Conservation (phyloP, 116 monocot species). For the Iris pallida region DNA sequence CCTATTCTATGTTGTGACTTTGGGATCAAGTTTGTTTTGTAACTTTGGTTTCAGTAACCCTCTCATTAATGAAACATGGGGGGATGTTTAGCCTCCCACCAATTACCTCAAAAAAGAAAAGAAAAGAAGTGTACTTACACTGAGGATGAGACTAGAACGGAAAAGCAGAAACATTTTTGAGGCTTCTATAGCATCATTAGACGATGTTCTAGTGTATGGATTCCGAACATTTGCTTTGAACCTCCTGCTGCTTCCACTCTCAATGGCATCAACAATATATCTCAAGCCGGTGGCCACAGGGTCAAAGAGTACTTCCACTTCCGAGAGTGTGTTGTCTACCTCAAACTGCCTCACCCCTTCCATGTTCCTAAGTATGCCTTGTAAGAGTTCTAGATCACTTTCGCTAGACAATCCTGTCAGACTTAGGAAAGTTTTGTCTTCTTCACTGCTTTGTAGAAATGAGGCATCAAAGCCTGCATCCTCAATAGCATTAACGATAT, state of each 20-base stretch:
- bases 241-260: conserved; percentile 45
- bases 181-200: conserved; percentile 64
- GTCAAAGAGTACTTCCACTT: conserved; percentile 75
- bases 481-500: conserved; percentile 78
- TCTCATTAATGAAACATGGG: no score
- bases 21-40: no score
- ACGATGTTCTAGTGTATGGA: conserved; percentile 38
- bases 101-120: no score
- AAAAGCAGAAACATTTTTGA: conserved; percentile 84
- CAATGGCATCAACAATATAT: conserved; percentile 62
- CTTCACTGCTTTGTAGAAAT: conserved; percentile 75
- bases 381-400: conserved; percentile 46
- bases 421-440: conserved; percentile 41
- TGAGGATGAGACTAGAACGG: conserved; percentile 63
- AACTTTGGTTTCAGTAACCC: no score
- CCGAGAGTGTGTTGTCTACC: conserved; percentile 34
- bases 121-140: conserved; percentile 47
- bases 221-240: conserved; percentile 54
- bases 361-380: conserved; percentile 54
- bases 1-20: no score
- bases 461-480: conserved; percentile 95
- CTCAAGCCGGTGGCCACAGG: conserved; percentile 76
- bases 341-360: conserved; percentile 62
- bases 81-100: no score
- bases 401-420: conserved; percentile 34